Base-by-base conservation (phyloP, 257 asterid genomes). In the Solanum corneliomulleri region DNA sequence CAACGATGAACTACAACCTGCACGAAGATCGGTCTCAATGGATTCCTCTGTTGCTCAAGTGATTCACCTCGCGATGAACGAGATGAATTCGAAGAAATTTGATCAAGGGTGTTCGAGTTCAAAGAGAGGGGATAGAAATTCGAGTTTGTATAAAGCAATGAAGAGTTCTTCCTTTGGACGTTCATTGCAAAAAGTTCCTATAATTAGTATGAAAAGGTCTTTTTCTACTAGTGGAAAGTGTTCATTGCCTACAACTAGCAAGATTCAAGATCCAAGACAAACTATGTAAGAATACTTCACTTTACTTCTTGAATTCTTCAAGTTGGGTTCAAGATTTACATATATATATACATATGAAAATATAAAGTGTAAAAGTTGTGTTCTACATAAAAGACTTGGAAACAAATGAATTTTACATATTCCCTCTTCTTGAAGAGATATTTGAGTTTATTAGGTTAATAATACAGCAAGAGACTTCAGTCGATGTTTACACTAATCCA, bases 1-100 rank as follows among this genome's bases (percentile, higher is more conserved):
- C 20, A 89, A 71, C 37, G 92, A 85, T 33, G 93, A 89, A 64
- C 29, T 90, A 86, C 87, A 85, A 76, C 56, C 82, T 1, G 89
- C 90, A 25, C 90, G 98, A 88, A 93, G 98, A 78, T 92, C 94
- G 4, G 81, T 93, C 16, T 95, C 98, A 2, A 77, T 94, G 95
- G 98, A 94, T 88, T 87, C 90, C 9, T 56, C 92, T 66, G 78
- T 91, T 35, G 89, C 92, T 85, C 83, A 92, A 47, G 29, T 80
- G 88, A 75, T 84, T 75, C 84, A 74, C 80, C 49, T 76, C 29
- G 41, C 66, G 4, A 81, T 89, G 66, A 85, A 52, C 7, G 45
- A 42, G 45, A 42, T 52, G 62, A 52, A 33, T 10, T 66, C 42
- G 4, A 86, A 64, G 35, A 72, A 41, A 85, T 89, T 82, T 5